Evolutionary conservation across 2,329 filamentous ascomycete species (phyloP).

Genomic region (Neopestalotiopsis clavispora): DNA sequence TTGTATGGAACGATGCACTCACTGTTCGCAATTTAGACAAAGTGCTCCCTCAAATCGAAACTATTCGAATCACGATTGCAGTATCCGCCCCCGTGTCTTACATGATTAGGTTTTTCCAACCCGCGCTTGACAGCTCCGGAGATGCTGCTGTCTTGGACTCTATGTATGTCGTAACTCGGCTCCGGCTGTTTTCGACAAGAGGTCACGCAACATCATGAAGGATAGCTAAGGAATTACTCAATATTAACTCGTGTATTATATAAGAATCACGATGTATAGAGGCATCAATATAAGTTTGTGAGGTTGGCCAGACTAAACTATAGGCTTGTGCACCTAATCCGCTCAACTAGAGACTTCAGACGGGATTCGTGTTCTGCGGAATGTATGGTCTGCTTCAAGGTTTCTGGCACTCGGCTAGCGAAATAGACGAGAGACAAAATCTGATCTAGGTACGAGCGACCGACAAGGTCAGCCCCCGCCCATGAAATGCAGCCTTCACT

Average conservation of each 20-base stretch:
- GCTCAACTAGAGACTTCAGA: background rate
- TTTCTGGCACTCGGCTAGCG: background rate
- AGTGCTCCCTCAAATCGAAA: background rate
- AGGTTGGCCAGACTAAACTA: too few species aligned
- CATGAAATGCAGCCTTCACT: background rate
- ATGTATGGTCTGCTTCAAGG: conserved; percentile 2
- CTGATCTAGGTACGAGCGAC: background rate
- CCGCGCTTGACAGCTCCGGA: background rate
- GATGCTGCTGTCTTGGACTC: background rate
- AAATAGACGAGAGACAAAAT: background rate
- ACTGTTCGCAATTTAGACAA: background rate
- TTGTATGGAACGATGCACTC: too few species aligned
- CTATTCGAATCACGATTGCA: background rate
- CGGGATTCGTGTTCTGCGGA: background rate
- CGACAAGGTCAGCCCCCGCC: background rate
- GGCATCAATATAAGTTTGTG: too few species aligned
- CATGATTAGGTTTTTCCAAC: background rate
- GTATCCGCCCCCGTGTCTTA: background rate
- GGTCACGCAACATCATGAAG: background rate
- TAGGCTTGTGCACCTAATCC: background rate
- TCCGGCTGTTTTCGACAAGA: background rate
- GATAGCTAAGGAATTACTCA: background rate
- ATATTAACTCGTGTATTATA: background rate
- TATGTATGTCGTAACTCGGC: background rate
- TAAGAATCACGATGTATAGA: too few species aligned